phyloP scores from a whole-genome alignment of 2,329 filamentous ascomycete genomes.

The Plectosphaerella cucumerina region DNA sequence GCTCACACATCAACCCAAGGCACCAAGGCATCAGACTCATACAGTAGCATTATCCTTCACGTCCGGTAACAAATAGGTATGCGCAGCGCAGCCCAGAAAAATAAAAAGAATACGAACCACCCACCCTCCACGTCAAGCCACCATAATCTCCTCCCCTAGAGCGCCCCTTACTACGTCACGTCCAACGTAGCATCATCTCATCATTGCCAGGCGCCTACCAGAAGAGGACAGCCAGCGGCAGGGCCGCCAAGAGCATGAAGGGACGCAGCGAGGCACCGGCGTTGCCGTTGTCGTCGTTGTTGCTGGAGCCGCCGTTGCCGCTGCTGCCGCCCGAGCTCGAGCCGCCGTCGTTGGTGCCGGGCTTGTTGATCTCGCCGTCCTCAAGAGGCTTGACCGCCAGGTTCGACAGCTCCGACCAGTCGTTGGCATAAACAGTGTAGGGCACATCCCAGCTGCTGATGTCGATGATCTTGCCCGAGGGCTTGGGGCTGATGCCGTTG shows the following conservation, averaged over 20 bases:
- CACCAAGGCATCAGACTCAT: too few relatives aligned
- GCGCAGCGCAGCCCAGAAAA: too few relatives aligned
- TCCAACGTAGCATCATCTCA: neutral
- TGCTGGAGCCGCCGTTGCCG: constrained; percentile 13
- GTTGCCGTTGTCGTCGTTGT: constrained; percentile 16
- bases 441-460: constrained; percentile 60
- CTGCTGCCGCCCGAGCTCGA: constrained; percentile 8
- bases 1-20: too few relatives aligned
- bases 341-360: constrained; percentile 35
- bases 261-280: constrained; percentile 10
- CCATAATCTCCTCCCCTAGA: too few relatives aligned
- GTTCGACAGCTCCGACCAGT: constrained; percentile 30
- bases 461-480: constrained; percentile 63
- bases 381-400: constrained; percentile 44
- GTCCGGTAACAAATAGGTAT: too few relatives aligned
- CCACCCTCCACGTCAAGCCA: too few relatives aligned
- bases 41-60: too few relatives aligned
- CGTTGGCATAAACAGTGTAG: constrained; percentile 33
- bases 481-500: constrained; percentile 65
- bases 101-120: too few relatives aligned
- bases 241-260: constrained; percentile 3
- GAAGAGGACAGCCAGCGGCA: constrained; percentile 11
- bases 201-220: constrained; percentile 8
- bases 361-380: constrained; percentile 40
- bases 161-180: too few relatives aligned